Conservation (phyloP, 768 basidiomycete species). For the Cystobasidium onofrii region DNA sequence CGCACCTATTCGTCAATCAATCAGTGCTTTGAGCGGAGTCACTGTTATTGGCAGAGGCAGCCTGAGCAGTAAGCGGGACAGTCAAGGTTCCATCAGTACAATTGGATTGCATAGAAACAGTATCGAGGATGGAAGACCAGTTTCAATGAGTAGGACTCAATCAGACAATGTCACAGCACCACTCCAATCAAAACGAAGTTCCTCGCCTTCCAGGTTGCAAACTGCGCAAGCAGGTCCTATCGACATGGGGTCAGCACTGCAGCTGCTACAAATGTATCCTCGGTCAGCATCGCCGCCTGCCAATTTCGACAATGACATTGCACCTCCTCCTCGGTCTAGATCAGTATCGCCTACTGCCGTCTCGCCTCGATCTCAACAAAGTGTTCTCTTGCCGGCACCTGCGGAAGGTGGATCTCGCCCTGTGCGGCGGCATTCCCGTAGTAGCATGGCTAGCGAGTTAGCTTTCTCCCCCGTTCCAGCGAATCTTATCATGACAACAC, state of each 20-base stretch:
- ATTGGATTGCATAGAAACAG: not conserved
- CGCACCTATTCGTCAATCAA: conserved; percentile 5
- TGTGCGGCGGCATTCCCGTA: not conserved
- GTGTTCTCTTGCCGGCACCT: not conserved
- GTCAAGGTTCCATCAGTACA: conserved; percentile 6
- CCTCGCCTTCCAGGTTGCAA: not conserved
- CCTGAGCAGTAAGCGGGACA: conserved; percentile 6
- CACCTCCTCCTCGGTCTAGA: not conserved
- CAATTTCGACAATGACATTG: not conserved
- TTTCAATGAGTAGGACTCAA: not conserved
- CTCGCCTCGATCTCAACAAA: not conserved
- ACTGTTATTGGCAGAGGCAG: conserved; percentile 30
- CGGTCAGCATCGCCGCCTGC: not conserved
- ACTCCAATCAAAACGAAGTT: not conserved
- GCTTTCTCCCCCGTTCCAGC: not conserved
- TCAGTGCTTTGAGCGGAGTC: conserved; percentile 20
- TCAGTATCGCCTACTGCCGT: not conserved
- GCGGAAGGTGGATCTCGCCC: not conserved
- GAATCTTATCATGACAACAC: not conserved
- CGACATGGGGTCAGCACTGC: not conserved
- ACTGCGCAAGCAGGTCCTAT: not conserved
- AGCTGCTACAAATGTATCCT: conserved; percentile 1
- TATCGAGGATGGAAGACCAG: not conserved
- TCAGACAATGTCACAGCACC: not conserved
- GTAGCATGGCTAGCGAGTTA: not conserved